These are phyloP conservation scores for Leccinum barrowsii DNA, from an alignment of 768 basidiomycete genomes.

Conservation along the genomic window DNA sequence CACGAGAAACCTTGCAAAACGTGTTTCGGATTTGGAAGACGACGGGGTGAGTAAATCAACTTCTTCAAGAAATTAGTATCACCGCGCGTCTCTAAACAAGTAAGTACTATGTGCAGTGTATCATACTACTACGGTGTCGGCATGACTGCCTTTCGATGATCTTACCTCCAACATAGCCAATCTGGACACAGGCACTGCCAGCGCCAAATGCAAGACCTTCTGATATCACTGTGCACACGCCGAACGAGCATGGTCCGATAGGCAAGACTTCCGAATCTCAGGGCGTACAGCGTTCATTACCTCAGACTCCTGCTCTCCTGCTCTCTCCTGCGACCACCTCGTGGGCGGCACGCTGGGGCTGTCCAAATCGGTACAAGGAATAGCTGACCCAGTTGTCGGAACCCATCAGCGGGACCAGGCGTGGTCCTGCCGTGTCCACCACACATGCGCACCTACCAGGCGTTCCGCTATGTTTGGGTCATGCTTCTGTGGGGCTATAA, in stretches of 20 bases:
- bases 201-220: background rate
- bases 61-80: no score
- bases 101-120: background rate
- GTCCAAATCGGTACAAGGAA: conserved; percentile 3
- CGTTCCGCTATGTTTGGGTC: conserved; percentile 22
- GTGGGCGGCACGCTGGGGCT: conserved; percentile 8
- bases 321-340: conserved; percentile 9
- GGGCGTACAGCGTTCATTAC: conserved; percentile 20
- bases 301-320: conserved; percentile 7
- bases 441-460: conserved; percentile 17
- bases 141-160: background rate
- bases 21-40: background rate
- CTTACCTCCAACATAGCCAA: background rate
- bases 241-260: conserved; percentile 12
- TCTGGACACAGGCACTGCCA: background rate
- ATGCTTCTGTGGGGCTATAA: conserved; percentile 24
- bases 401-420: conserved; percentile 1
- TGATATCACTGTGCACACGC: conserved; percentile 11
- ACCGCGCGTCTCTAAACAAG: no score
- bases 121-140: background rate
- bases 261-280: conserved; percentile 8
- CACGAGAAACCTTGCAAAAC: background rate
- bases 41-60: background rate
- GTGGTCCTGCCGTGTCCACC: conserved; percentile 21
- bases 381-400: conserved; percentile 1